phyloP scores from a whole-genome alignment of 208 protist species.

The Tritrichomonas musculus region DNA sequence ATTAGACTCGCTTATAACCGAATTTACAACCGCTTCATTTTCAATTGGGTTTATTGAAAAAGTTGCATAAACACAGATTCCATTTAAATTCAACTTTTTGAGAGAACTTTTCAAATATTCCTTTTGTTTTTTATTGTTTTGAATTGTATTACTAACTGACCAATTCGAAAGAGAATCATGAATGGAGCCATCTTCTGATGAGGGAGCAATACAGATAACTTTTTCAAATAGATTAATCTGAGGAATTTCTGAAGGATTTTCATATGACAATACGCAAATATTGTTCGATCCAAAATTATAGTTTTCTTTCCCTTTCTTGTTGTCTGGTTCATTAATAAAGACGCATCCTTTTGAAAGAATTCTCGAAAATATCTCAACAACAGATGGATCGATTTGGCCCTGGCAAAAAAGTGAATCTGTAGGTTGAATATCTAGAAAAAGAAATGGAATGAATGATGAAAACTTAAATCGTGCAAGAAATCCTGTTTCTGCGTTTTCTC shows the following conservation, averaged over 20 bases:
- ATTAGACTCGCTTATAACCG: slow-evolving; percentile 37
- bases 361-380: neutral
- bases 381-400: neutral
- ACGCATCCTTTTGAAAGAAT: neutral
- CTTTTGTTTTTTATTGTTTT: slow-evolving; percentile 44
- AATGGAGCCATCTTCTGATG: slow-evolving; percentile 52
- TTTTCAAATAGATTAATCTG: neutral
- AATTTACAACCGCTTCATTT: slow-evolving; percentile 57
- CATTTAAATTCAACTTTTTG: slow-evolving; percentile 37
- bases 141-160: neutral
- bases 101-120: slow-evolving; percentile 31
- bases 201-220: slow-evolving; percentile 54
- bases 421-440: neutral
- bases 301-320: neutral
- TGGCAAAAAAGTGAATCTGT: neutral
- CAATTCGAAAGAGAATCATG: slow-evolving; percentile 49
- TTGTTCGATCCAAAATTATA: neutral
- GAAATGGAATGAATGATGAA: neutral
- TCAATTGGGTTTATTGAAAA: slow-evolving; percentile 59
- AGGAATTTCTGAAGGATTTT: neutral
- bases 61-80: slow-evolving; percentile 56
- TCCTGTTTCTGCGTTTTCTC: neutral
- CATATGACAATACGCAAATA: neutral
- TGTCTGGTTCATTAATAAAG: neutral
- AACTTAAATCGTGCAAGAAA: neutral